Conservation (phyloP, 345 rosid species). For the Populus alba region DNA sequence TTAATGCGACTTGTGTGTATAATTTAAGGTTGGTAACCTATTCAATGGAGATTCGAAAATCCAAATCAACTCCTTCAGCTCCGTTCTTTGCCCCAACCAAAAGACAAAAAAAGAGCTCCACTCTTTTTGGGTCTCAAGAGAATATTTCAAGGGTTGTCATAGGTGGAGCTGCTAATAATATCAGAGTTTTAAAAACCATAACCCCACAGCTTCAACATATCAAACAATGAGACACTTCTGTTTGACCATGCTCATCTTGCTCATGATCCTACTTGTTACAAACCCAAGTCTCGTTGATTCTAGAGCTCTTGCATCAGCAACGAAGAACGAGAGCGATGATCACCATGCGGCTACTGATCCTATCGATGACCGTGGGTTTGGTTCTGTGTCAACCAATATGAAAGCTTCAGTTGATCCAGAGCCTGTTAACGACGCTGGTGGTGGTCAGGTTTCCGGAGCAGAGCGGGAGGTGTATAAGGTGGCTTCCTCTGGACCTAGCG, state of each 20-base stretch:
- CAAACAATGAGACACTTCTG: slow-evolving; percentile 40
- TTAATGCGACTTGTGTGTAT: background rate
- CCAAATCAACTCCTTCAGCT: slow-evolving; percentile 34
- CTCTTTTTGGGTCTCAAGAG: slow-evolving; percentile 22
- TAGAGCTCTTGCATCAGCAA: slow-evolving; percentile 29
- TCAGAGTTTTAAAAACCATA: background rate
- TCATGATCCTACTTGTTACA: slow-evolving; percentile 32
- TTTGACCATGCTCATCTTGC: slow-evolving; percentile 26
- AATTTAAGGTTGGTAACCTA: slow-evolving; percentile 27
- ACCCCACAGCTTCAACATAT: background rate
- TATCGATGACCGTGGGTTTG: slow-evolving; percentile 1
- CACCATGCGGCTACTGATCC: slow-evolving; percentile 9
- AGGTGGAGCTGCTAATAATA: background rate
- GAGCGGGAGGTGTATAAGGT: slow-evolving; percentile 27
- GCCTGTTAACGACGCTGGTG: background rate
- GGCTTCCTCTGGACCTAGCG: slow-evolving; percentile 74
- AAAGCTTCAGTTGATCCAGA: slow-evolving; percentile 9
- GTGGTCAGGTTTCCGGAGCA: slow-evolving; percentile 9
- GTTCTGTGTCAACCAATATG: slow-evolving; percentile 1
- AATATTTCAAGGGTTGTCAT: slow-evolving; percentile 11
- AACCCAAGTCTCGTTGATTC: slow-evolving; percentile 31
- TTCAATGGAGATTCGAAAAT: slow-evolving; percentile 42
- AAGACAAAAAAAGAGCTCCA: slow-evolving; percentile 27
- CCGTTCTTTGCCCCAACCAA: slow-evolving; percentile 20
- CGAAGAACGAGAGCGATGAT: slow-evolving; percentile 5